A percentile compares a stretch with the other conserved stretches of the same genome.
Conservation (phyloP, 106 monocot species). For the Allium fistulosum region DNA sequence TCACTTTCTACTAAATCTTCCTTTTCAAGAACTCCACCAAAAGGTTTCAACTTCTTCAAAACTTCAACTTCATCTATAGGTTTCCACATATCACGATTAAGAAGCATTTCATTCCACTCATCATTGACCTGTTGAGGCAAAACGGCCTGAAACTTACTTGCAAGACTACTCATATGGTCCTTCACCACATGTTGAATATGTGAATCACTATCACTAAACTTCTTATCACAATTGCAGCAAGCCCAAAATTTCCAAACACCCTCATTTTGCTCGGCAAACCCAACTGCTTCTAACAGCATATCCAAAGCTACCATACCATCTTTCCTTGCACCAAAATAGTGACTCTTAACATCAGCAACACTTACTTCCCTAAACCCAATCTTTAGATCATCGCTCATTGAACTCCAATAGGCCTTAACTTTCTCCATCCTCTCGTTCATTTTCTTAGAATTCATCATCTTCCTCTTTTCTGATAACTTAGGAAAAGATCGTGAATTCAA, state of each 20-base stretch:
- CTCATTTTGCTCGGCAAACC: slow-evolving; percentile 29
- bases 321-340: slow-evolving; percentile 14
- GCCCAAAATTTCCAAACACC: slow-evolving; percentile 65
- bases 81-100: slow-evolving; percentile 44
- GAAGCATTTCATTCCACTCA: slow-evolving; percentile 56
- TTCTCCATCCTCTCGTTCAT: slow-evolving; percentile 43
- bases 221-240: slow-evolving; percentile 58
- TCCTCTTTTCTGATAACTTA: slow-evolving; percentile 39
- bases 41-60: slow-evolving; percentile 37
- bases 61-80: slow-evolving; percentile 51
- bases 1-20: neutral
- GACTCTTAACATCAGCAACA: slow-evolving; percentile 36
- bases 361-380: slow-evolving; percentile 36
- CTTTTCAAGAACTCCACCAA: slow-evolving; percentile 3
- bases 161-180: slow-evolving; percentile 52
- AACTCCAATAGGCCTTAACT: slow-evolving; percentile 56
- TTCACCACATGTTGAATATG: slow-evolving; percentile 48
- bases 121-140: slow-evolving; percentile 57
- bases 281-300: slow-evolving; percentile 48
- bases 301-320: slow-evolving; percentile 40
- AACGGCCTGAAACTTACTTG: slow-evolving; percentile 31
- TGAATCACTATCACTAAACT: slow-evolving; percentile 40
- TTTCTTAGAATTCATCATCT: slow-evolving; percentile 40
- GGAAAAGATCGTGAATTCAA: slow-evolving; percentile 10
- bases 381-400: slow-evolving; percentile 41